Evolutionary conservation across 768 basidiomycete genomes (phyloP).

Genomic region (Tricholomella constricta): DNA sequence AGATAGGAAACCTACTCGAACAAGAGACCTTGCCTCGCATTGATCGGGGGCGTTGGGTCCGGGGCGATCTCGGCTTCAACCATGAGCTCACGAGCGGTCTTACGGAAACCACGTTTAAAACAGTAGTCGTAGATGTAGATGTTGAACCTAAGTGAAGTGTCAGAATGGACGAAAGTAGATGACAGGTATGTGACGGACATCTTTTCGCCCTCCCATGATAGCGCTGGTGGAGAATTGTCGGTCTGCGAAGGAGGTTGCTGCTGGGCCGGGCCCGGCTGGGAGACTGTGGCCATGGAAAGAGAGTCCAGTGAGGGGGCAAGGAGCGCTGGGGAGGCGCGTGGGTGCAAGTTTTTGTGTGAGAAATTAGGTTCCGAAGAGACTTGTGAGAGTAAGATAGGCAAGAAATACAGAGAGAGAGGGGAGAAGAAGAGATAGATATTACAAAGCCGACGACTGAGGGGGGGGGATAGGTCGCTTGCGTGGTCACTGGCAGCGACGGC

Average conservation of each 20-base stretch:
- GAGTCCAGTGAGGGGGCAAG: conserved; percentile 10
- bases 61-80: conserved; percentile 64
- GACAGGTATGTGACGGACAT: conserved; percentile 53
- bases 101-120: conserved; percentile 73
- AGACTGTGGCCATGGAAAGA: conserved; percentile 29
- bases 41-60: conserved; percentile 73
- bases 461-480: no score
- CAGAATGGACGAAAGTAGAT: conserved; percentile 5
- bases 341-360: conserved; percentile 17
- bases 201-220: conserved; percentile 84
- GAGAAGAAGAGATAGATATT: conserved; percentile 4
- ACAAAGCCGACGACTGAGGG: conserved; percentile 11
- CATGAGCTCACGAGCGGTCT: conserved; percentile 69
- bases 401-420: conserved; percentile 6
- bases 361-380: conserved; percentile 20
- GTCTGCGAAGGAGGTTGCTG: conserved; percentile 23
- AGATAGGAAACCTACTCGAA: conserved; percentile 63
- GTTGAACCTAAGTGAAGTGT: conserved; percentile 64
- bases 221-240: conserved; percentile 22
- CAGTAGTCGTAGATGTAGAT: conserved; percentile 90
- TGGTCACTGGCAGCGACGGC: conserved; percentile 21
- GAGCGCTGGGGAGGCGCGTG: conserved; percentile 12
- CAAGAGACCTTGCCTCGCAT: conserved; percentile 79
- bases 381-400: conserved; percentile 11
- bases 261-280: conserved; percentile 26